Base-by-base conservation (phyloP, 805 yeast genomes). In the Candida verbasci region DNA sequence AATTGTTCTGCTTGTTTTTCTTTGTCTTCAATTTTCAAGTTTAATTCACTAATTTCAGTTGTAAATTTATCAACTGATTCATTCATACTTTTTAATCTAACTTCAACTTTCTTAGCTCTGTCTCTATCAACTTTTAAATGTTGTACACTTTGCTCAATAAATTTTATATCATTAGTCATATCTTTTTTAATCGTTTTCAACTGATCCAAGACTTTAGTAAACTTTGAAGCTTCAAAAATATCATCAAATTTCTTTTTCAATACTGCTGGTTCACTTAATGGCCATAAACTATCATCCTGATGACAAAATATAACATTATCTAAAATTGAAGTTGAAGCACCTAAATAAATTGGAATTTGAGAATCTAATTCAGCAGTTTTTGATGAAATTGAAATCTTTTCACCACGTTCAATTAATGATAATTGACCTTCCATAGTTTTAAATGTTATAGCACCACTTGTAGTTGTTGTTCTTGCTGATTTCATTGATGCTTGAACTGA, bases 211-310 rank as follows among this genome's bases (percentile, higher is more conserved):
- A 93, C 95, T 53, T 86, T 91, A 1, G 96, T 87, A 52, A 85
- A 94, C 56, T 86, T 88, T 47, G 87, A 76, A 0, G 97, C 96
- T 59, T 93, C 97, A 52, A 93, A 93, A 7, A 93, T 91, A 58
- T 93, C 98, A 57, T 93, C 98, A 50, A 93, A 94, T 36, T 91
- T 74, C 60, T 89, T 89, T 60, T 93, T 94, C 54, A 93, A 70
- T 9, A 74, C 74, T 2, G 95, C 72, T 1, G 98, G 94, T 58
- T 93, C 99, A 47, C 89, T 77, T 32, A 93, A 67, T 1, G 99
- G 99, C 99, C 99, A 93, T 20, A 87, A 60, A 48, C 91, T 81
- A 42, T 93, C 99, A 52, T 93, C 99, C 56, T 93, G 99, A 53
- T 93, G 99, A 52, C 98, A 91, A 60, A 93, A 93, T 1, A 91